phyloP scores from a whole-genome alignment of 495 filamentous ascomycete species.

The Aspergillus egyptiacus region DNA sequence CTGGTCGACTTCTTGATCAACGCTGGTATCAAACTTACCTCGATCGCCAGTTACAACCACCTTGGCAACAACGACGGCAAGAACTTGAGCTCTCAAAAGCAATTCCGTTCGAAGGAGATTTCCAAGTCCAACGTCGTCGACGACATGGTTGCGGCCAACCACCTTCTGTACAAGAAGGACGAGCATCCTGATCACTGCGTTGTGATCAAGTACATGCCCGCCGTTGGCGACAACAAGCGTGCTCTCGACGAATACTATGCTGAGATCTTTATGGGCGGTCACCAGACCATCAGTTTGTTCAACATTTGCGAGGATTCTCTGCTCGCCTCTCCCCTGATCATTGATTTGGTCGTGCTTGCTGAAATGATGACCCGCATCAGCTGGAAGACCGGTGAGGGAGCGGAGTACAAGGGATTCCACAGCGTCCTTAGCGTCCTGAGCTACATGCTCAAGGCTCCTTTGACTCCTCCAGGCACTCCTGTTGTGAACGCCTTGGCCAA shows the following conservation, averaged over 20 bases:
- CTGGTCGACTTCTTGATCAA: conserved; percentile 98
- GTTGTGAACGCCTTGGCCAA: conserved; percentile 96
- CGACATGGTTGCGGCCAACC: conserved; percentile 97
- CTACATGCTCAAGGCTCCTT: conserved; percentile 99
- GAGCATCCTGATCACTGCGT: conserved; percentile 88
- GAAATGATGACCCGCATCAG: conserved; percentile 98
- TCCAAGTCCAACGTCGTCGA: conserved; percentile 98
- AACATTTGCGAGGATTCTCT: conserved; percentile 99
- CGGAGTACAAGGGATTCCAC: conserved; percentile 90
- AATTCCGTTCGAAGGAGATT: conserved; percentile 99
- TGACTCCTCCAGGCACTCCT: conserved; percentile 91
- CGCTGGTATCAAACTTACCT: conserved; percentile 97
- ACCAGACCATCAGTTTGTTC: conserved; percentile 97
- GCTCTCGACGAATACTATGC: conserved; percentile 98
- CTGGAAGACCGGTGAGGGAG: conserved; percentile 65
- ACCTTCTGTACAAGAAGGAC: conserved; percentile 77
- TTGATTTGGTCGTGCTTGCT: conserved; percentile 84
- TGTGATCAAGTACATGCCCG: conserved; percentile 98
- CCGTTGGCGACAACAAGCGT: conserved; percentile 98
- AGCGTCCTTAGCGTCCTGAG: conserved; percentile 94
- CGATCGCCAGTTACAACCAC: conserved; percentile 99
- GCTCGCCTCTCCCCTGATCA: conserved; percentile 94
- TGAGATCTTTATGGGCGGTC: conserved; percentile 98
- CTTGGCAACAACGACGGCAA: conserved; percentile 99
- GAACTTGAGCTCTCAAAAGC: conserved; percentile 94